Evolutionary conservation across 805 yeast genomes (phyloP).

Genomic region (Vanderwaltozyma tropicalis): DNA sequence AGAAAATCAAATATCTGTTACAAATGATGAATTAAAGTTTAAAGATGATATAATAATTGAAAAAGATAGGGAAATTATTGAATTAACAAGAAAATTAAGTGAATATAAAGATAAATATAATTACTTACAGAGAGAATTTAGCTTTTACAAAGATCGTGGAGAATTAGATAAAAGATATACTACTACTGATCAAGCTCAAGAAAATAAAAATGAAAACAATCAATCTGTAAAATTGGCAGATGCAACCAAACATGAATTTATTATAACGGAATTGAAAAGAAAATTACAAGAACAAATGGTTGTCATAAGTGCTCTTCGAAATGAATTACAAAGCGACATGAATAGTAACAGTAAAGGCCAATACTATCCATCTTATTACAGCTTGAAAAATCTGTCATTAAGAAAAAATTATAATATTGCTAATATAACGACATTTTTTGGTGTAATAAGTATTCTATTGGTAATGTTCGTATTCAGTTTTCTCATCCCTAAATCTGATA

Average conservation of each 20-base stretch:
- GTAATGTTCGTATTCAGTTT: neutral
- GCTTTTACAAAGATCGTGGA: constrained; percentile 18
- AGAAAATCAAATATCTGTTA: constrained; percentile 7
- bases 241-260: constrained; percentile 18
- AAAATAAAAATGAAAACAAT: neutral
- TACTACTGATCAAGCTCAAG: neutral
- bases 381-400: neutral
- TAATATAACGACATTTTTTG: too few relatives aligned
- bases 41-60: constrained; percentile 15
- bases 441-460: neutral
- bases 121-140: constrained; percentile 19
- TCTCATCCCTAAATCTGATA: neutral
- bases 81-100: constrained; percentile 8
- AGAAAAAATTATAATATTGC: neutral
- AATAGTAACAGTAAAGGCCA: neutral
- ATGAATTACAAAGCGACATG: constrained; percentile 5
- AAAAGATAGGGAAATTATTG: constrained; percentile 18
- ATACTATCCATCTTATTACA: neutral
- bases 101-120: constrained; percentile 19
- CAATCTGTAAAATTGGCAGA: neutral
- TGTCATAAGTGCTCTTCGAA: constrained; percentile 14
- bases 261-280: constrained; percentile 21
- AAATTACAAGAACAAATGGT: constrained; percentile 22
- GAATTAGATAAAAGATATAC: constrained; percentile 6
- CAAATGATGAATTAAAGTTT: constrained; percentile 11